A percentile compares a stretch with the other conserved stretches of the same genome.
phyloP scores from a whole-genome alignment of 2,329 filamentous ascomycete species.

The Alternaria rosae region DNA sequence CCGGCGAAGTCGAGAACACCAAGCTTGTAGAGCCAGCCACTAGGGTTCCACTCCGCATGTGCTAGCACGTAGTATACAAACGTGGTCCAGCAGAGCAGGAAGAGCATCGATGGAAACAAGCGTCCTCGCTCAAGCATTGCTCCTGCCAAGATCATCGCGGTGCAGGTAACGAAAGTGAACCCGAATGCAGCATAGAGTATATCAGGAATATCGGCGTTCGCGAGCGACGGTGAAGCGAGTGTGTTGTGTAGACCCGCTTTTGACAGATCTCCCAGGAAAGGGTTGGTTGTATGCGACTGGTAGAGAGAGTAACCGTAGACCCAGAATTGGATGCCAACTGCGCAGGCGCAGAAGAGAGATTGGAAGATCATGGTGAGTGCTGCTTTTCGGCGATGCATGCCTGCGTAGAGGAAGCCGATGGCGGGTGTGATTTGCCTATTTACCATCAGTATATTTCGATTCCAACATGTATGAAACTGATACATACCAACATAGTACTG shows the following conservation, averaged over 20 bases:
- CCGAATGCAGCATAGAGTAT: slow-evolving; percentile 45
- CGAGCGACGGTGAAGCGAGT: slow-evolving; percentile 40
- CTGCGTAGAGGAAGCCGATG: slow-evolving; percentile 46
- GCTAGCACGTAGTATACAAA: slow-evolving; percentile 61
- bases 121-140: slow-evolving; percentile 46
- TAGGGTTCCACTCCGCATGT: slow-evolving; percentile 79
- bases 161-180: slow-evolving; percentile 45
- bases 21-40: slow-evolving; percentile 74
- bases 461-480: background rate
- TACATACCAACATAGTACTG: slow-evolving; percentile 41
- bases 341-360: slow-evolving; percentile 57
- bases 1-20: slow-evolving; percentile 78
- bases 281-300: slow-evolving; percentile 39
- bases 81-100: slow-evolving; percentile 46
- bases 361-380: slow-evolving; percentile 58
- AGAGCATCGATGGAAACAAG: slow-evolving; percentile 42
- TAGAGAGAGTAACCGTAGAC: slow-evolving; percentile 58
- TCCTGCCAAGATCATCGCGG: slow-evolving; percentile 45
- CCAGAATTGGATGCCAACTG: slow-evolving; percentile 58
- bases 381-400: slow-evolving; percentile 43
- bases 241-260: slow-evolving; percentile 42
- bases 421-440: slow-evolving; percentile 45
- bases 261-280: slow-evolving; percentile 42
- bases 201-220: slow-evolving; percentile 43
- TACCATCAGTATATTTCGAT: slow-evolving; percentile 1